Evolutionary conservation across 139 green algal species (phyloP).

Genomic region (Limnomonas spitsbergensis): DNA sequence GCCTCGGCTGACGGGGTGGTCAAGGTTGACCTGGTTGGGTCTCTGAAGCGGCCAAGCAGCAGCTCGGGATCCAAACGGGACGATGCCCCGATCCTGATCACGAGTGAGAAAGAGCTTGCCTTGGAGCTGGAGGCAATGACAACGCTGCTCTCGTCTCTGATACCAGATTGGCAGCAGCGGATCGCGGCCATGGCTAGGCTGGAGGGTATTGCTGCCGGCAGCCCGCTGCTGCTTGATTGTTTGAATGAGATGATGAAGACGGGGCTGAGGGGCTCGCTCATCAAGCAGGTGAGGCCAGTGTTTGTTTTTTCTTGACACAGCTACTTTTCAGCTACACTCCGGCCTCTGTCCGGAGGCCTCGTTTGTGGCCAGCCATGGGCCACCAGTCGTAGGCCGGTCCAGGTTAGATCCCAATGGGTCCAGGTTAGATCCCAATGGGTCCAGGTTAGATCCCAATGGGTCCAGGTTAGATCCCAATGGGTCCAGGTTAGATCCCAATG

Average conservation of each 20-base stretch:
- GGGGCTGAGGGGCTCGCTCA: constrained; percentile 3
- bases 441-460: too few relatives aligned
- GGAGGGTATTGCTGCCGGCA: constrained; percentile 64
- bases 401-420: too few relatives aligned
- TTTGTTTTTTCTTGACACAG: too few relatives aligned
- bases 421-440: too few relatives aligned
- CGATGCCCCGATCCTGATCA: constrained; percentile 30
- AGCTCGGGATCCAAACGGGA: neutral
- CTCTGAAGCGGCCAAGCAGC: neutral
- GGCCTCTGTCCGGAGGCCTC: too few relatives aligned
- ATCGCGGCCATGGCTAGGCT: constrained; percentile 62
- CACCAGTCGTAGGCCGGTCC: too few relatives aligned
- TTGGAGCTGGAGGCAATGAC: constrained; percentile 49
- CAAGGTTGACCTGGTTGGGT: neutral
- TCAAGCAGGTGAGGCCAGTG: neutral
- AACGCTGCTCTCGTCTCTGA: constrained; percentile 25
- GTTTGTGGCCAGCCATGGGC: too few relatives aligned
- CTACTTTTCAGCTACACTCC: too few relatives aligned
- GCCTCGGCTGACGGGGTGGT: neutral
- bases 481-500: too few relatives aligned
- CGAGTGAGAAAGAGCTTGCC: constrained; percentile 48
- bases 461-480: too few relatives aligned
- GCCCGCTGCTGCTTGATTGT: constrained; percentile 20
- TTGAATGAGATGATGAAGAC: constrained; percentile 12
- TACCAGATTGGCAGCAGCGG: constrained; percentile 39